Conservation (phyloP, 148 eudicot species). For the Tetragonia tetragonoides region DNA sequence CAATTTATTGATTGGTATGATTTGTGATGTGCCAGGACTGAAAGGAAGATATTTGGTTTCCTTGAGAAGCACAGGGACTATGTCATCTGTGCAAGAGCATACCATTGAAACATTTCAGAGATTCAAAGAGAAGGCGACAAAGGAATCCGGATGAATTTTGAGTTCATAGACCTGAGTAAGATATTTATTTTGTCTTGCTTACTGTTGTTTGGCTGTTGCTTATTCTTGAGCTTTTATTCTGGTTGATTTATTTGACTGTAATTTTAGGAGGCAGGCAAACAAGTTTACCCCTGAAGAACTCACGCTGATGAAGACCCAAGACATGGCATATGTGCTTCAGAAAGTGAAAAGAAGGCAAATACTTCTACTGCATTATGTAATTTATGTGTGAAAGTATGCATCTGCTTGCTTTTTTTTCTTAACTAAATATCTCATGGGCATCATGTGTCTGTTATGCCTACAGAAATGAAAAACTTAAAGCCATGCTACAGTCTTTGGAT, state of each 20-base stretch:
- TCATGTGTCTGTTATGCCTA: no score
- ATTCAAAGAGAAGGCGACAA: conserved; percentile 75
- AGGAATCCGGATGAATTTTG: conserved; percentile 75
- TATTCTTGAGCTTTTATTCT: conserved; percentile 20
- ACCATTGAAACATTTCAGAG: conserved; percentile 52
- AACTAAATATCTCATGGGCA: no score
- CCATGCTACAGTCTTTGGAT: no score
- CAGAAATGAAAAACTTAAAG: no score
- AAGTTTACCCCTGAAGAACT: no score
- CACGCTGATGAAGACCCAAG: no score
- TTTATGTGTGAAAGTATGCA: no score
- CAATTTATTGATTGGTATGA: no score
- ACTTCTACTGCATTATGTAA: neutral
- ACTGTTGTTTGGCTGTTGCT: conserved; percentile 40
- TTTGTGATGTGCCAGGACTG: no score
- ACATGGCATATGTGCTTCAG: conserved; percentile 66
- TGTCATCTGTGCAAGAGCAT: conserved; percentile 65
- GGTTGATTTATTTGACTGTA: conserved; percentile 9
- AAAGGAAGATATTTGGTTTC: conserved; percentile 51
- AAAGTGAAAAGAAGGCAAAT: conserved; percentile 75
- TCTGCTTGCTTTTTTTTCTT: neutral
- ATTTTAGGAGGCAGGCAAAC: conserved; percentile 58
- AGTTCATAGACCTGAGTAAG: conserved; percentile 70
- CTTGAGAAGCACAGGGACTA: conserved; percentile 60
- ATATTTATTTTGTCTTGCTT: neutral